A percentile compares a stretch with the other conserved stretches of the same genome.
Evolutionary conservation across 2,329 filamentous ascomycete genomes (phyloP).

Genomic region (Verticillium nonalfalfae): DNA sequence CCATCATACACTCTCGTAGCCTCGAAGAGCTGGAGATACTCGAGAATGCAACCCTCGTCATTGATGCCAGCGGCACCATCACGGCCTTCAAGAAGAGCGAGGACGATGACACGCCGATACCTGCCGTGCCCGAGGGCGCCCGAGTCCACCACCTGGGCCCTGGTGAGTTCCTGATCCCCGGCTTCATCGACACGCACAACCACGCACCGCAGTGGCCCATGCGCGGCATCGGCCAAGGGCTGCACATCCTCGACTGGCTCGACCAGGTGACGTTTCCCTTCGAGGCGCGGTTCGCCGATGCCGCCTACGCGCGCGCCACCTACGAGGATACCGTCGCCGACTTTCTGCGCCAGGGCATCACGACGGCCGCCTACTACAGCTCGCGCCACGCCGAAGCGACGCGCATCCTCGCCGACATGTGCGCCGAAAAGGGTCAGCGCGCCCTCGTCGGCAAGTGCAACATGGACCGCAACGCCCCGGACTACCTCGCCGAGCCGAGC

Average conservation of each 20-base stretch:
- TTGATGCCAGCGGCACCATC: slow-evolving; percentile 18
- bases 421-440: slow-evolving; percentile 46
- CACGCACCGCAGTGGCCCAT: slow-evolving; percentile 55
- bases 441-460: slow-evolving; percentile 58
- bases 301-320: slow-evolving; percentile 41
- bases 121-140: slow-evolving; percentile 6
- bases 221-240: slow-evolving; percentile 40
- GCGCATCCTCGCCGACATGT: slow-evolving; percentile 48
- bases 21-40: slow-evolving; percentile 27
- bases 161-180: slow-evolving; percentile 50
- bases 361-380: slow-evolving; percentile 55
- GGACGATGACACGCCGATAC: slow-evolving; percentile 3
- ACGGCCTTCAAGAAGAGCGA: slow-evolving; percentile 13
- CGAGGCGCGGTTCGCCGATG: slow-evolving; percentile 53
- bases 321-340: slow-evolving; percentile 49
- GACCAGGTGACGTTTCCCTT: slow-evolving; percentile 57
- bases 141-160: slow-evolving; percentile 23
- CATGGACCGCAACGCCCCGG: slow-evolving; percentile 51
- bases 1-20: slow-evolving; percentile 31
- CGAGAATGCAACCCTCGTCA: slow-evolving; percentile 26
- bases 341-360: slow-evolving; percentile 55
- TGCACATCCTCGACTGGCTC: slow-evolving; percentile 57
- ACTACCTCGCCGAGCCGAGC: slow-evolving; percentile 42
- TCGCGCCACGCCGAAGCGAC: slow-evolving; percentile 51
- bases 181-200: slow-evolving; percentile 62